These are phyloP conservation scores for Stagonosporopsis rhizophila DNA, from an alignment of 2,329 filamentous ascomycete species.

Conservation along the genomic window DNA sequence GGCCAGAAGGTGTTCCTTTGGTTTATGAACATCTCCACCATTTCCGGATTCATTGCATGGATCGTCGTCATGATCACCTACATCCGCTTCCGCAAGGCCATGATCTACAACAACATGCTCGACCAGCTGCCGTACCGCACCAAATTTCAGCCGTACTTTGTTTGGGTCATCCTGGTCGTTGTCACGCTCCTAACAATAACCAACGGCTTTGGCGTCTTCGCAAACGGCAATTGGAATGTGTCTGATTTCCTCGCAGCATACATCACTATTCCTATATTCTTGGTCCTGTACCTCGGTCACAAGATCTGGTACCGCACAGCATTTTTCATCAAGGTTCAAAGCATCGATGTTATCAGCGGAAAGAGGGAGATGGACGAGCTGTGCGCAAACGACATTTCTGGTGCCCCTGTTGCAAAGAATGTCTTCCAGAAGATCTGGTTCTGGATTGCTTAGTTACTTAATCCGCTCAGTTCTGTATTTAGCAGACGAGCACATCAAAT, in stretches of 20 bases:
- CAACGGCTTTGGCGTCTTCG: constrained; percentile 62
- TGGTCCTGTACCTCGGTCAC: constrained; percentile 45
- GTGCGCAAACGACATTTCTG: constrained; percentile 39
- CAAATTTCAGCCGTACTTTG: constrained; percentile 60
- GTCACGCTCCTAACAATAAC: constrained; percentile 42
- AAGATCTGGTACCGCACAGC: constrained; percentile 41
- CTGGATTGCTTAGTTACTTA: constrained; percentile 43
- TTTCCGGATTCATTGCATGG: constrained; percentile 63
- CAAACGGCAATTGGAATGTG: constrained; percentile 50
- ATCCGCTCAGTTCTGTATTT: background rate
- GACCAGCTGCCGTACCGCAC: constrained; percentile 61
- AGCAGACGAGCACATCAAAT: background rate
- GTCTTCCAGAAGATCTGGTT: constrained; percentile 44
- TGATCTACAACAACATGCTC: constrained; percentile 61
- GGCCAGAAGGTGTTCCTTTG: constrained; percentile 65
- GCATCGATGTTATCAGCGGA: constrained; percentile 45
- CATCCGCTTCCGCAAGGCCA: constrained; percentile 62
- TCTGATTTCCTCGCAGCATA: constrained; percentile 62
- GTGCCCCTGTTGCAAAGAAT: constrained; percentile 46
- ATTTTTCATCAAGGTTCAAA: constrained; percentile 35
- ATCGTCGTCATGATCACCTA: constrained; percentile 64
- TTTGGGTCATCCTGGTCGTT: constrained; percentile 65
- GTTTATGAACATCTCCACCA: constrained; percentile 74
- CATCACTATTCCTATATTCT: constrained; percentile 52
- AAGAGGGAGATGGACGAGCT: constrained; percentile 48